A percentile compares a stretch with the other conserved stretches of the same genome.
Conservation (phyloP, 139 green algal species). For the Closterium sp. region DNA sequence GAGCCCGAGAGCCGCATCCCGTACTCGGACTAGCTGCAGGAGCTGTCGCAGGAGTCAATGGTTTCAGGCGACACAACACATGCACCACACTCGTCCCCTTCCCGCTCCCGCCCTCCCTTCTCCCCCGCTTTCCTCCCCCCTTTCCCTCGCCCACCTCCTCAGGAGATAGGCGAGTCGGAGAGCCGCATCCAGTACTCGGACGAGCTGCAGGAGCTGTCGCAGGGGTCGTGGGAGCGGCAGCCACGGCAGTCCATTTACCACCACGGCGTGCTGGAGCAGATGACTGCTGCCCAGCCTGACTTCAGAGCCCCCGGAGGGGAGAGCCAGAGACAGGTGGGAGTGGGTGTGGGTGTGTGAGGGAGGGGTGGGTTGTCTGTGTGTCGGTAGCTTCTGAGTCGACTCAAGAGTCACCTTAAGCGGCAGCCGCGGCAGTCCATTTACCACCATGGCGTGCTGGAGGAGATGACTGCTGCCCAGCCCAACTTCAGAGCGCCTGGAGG, state of each 20-base stretch:
- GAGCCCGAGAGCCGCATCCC: background rate
- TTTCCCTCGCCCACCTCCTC: background rate
- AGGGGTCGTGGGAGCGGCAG: constrained; percentile 43
- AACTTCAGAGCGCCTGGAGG: constrained; percentile 44
- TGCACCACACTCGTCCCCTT: background rate
- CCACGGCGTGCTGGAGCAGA: constrained; percentile 7
- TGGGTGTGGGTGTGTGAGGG: background rate
- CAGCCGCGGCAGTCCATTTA: constrained; percentile 18
- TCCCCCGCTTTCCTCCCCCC: no score
- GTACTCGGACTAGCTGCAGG: background rate
- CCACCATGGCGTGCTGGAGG: background rate
- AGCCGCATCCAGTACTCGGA: background rate
- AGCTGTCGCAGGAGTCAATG: background rate
- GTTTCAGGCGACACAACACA: constrained; percentile 19
- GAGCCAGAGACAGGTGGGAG: constrained; percentile 45
- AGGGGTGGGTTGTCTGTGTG: background rate
- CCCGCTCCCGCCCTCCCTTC: no score
- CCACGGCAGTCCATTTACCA: constrained; percentile 18
- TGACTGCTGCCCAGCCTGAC: constrained; percentile 39
- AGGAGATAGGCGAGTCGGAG: background rate
- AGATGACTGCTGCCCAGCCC: constrained; percentile 32
- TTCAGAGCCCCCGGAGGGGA: constrained; percentile 43
- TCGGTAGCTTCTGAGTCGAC: no score
- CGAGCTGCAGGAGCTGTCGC: constrained; percentile 17
- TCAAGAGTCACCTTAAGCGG: no score